These are phyloP conservation scores for Bipolaris zeicola DNA, from an alignment of 2,329 filamentous ascomycete genomes.

Conservation along the genomic window DNA sequence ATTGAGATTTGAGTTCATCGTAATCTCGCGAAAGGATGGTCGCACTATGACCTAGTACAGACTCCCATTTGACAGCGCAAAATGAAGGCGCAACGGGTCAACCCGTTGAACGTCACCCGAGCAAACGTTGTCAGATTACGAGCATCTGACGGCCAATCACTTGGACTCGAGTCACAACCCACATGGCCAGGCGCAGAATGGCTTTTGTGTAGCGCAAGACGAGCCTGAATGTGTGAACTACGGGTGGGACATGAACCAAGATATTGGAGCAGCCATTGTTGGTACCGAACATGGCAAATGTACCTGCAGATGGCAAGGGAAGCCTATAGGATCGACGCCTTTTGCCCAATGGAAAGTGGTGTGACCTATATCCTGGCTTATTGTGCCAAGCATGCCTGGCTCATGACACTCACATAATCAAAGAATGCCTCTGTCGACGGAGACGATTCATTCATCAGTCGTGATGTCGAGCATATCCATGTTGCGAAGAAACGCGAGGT, in stretches of 20 bases:
- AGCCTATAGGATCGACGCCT: slow-evolving; percentile 5
- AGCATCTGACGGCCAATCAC: slow-evolving; percentile 1
- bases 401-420: background rate
- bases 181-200: background rate
- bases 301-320: background rate
- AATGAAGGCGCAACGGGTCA: slow-evolving; percentile 14
- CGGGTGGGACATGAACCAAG: background rate
- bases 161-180: background rate
- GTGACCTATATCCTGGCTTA: background rate
- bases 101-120: slow-evolving; percentile 2
- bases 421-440: background rate
- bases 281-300: background rate
- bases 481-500: background rate
- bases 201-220: background rate
- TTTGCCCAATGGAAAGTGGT: background rate
- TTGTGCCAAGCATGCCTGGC: slow-evolving; percentile 4
- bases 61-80: slow-evolving; percentile 14
- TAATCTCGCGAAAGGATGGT: slow-evolving; percentile 9
- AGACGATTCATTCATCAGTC: background rate
- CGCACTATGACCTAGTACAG: background rate
- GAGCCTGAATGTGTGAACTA: background rate
- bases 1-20: slow-evolving; percentile 14
- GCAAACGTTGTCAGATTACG: background rate
- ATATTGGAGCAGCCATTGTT: background rate
- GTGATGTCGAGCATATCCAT: slow-evolving; percentile 7